Evolutionary conservation across 2,329 filamentous ascomycete species (phyloP).

Genomic region (Clonostachys sp.): DNA sequence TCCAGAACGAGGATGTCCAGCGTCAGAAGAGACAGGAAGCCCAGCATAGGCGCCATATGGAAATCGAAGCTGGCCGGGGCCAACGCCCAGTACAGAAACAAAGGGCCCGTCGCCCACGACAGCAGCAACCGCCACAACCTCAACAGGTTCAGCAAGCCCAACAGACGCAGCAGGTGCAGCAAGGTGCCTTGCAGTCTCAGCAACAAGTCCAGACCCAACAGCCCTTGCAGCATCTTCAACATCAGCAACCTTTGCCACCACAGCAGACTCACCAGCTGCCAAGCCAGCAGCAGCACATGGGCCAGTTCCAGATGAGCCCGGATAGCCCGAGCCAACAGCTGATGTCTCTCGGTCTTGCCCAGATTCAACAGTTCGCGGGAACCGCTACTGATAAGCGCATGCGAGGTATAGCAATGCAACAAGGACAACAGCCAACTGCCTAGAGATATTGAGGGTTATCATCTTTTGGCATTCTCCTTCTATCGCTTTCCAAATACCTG

Average conservation of each 20-base stretch:
- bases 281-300: slow-evolving; percentile 4
- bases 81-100: slow-evolving; percentile 15
- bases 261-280: slow-evolving; percentile 9
- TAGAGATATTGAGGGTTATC: too few relatives aligned
- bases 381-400: neutral
- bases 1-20: slow-evolving; percentile 38
- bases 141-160: slow-evolving; percentile 6
- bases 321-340: slow-evolving; percentile 2
- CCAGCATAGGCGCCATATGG: slow-evolving; percentile 28
- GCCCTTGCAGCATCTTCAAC: slow-evolving; percentile 8
- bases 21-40: slow-evolving; percentile 29
- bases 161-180: slow-evolving; percentile 8
- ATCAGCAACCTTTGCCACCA: slow-evolving; percentile 15
- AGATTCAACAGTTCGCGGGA: neutral
- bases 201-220: slow-evolving; percentile 3
- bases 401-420: too few relatives aligned
- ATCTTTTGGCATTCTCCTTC: too few relatives aligned
- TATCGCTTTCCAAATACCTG: too few relatives aligned
- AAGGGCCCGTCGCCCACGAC: slow-evolving; percentile 6
- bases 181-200: neutral
- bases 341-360: neutral
- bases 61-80: slow-evolving; percentile 26
- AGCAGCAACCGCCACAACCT: slow-evolving; percentile 15
- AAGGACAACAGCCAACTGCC: too few relatives aligned
- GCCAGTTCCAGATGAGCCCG: slow-evolving; percentile 1